Evolutionary conservation across 1,284 basidiomycete genomes (phyloP).

Genomic region (Malassezia slooffiae): DNA sequence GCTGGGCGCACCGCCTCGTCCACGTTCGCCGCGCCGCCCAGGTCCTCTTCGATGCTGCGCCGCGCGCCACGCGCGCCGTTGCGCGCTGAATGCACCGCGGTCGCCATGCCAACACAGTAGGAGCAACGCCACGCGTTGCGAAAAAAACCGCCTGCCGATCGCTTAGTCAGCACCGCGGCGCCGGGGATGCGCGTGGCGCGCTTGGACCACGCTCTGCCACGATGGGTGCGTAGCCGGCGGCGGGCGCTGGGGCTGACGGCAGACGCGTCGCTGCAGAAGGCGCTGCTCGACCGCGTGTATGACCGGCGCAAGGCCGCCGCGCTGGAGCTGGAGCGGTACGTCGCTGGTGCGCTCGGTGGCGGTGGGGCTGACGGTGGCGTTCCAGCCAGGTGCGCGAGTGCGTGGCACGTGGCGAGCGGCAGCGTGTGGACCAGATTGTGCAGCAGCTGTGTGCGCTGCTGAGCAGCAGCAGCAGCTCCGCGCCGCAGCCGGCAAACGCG

Average conservation of each 20-base stretch:
- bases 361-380: neutral
- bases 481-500: constrained; percentile 54
- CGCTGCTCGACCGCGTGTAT: constrained; percentile 52
- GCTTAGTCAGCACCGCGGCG: neutral
- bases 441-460: constrained; percentile 72
- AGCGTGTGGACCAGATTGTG: constrained; percentile 73
- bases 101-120: no score
- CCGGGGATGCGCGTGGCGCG: constrained; percentile 1
- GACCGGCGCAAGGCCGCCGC: constrained; percentile 93
- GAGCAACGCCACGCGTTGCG: no score
- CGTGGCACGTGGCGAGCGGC: constrained; percentile 65
- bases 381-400: constrained; percentile 78
- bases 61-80: neutral
- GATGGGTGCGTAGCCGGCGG: constrained; percentile 4
- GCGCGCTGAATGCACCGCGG: no score
- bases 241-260: neutral
- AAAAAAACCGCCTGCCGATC: no score
- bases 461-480: constrained; percentile 9
- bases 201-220: constrained; percentile 7
- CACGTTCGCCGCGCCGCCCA: no score
- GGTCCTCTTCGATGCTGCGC: neutral
- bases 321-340: constrained; percentile 83
- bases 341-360: neutral
- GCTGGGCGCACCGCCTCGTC: constrained; percentile 9
- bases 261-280: constrained; percentile 35